Evolutionary conservation across 202 grass and related monocot species (phyloP), one percentile per base, ranked within the genome.

Genomic region (Setaria italica): DNA sequence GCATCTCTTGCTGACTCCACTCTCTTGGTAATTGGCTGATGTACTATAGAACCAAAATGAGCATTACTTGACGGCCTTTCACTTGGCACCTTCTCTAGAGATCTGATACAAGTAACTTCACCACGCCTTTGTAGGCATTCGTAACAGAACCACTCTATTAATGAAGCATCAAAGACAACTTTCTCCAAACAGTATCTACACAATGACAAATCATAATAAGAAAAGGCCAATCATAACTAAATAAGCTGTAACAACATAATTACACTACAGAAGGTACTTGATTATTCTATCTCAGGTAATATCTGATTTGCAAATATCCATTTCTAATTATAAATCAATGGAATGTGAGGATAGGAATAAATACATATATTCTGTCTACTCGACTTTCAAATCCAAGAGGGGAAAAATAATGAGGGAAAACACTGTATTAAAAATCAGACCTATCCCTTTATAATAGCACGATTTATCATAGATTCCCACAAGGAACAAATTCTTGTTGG

Each of bases 131-230:
- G 84, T 6, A 73, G 58, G 42, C 88, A 90, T 67, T 90, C 66
- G 78, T 83, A 16, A 59, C 84, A 90, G 49, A 78, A 82, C 73
- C 84, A 90, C 45, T 79, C 41, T 34, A 75, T 8, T 72, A 17
- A 59, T 29, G 72, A 72, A 42, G 79, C 79, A 35, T 86, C 84
- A 17, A 43, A 90, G 62, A 82, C 39, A 72, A 86, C 57, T 37
- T 86, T 58, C 15, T 82, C 66, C 79, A 90, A 54, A 72, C 88
- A 90, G 73, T 90, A 90, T 73, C 88, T 90, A 78, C 65, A 82
- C 43, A 86, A 72, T 86, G 57, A 45, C 13, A 11, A 71, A 53
- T 57, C 49, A 55, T 16, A 85, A 54, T 81, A 75, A 88, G 25
- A 41, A 89, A 82, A 78, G 47, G 11, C 3, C 17, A 70, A 65